Evolutionary conservation across 441 rosid genomes (phyloP), one percentile per base, ranked within the genome.

Genomic region (Arabidopsis lyrata): DNA sequence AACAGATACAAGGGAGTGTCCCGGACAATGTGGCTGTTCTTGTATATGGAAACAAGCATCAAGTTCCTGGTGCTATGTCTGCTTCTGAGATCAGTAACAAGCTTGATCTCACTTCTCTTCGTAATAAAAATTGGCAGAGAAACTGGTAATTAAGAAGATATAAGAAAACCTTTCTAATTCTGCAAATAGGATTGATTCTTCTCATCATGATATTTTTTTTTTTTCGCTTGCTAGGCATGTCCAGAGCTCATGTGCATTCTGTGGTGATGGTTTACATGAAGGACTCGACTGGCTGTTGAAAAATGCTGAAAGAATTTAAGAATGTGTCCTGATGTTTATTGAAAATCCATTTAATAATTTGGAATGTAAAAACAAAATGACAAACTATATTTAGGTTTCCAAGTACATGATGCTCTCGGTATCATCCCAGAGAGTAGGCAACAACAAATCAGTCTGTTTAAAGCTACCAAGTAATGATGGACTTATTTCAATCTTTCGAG

Each of bases 271-370:
- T 61, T 73, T 90, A 74, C 88, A 92, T 0, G 90, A 90, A 82
- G 94, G 97, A 49, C 83, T 90, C 13, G 95, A 89, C 81, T 92
- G 93, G 97, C 95, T 90, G 68, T 88, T 92, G 8, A 88, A 88
- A 83, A 90, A 92, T 52, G 84, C 85, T 58, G 90, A 12, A 54
- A 54, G 70, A 44, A 68, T 61, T 56, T 68, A 64, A 45, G 22
- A 59, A 24, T 24, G 27, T 24, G 27, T 24, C 27, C 27, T 24
- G 27, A 24, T 24, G 27, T 24, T 24, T 24, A 29, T 29, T 29
- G 31, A 29, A 29, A 29, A 3, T 29, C 31, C 31, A 29, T 29
- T 29, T 29, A 29, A 29, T 29, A 29, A 29, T 29, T 29, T 29
- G 31, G 31, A 29, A 29, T 29, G 31, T 29, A 29, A 29, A 29